Evolutionary conservation across 805 yeast species (phyloP).

Genomic region (Blastobotrys americana): DNA sequence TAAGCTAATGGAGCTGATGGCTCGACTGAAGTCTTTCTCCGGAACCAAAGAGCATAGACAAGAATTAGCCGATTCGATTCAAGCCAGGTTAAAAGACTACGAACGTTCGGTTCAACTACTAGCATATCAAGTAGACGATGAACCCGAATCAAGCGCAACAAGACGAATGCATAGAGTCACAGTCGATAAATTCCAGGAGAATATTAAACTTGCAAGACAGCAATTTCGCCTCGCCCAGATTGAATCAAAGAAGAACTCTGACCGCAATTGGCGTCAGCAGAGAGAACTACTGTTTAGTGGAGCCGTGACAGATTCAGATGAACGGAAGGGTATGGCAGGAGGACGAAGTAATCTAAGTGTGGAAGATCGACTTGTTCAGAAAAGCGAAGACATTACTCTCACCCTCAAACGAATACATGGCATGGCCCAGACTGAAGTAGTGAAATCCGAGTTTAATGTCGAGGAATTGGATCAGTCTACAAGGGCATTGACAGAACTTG

Average conservation of each 20-base stretch:
- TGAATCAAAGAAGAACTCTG: slow-evolving; percentile 18
- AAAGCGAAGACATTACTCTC: slow-evolving; percentile 22
- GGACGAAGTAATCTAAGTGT: slow-evolving; percentile 6
- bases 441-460: slow-evolving; percentile 31
- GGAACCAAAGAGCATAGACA: slow-evolving; percentile 11
- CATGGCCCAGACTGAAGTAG: slow-evolving; percentile 35
- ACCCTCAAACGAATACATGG: slow-evolving; percentile 22
- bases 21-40: slow-evolving; percentile 9
- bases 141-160: background rate
- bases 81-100: slow-evolving; percentile 13
- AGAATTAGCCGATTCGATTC: slow-evolving; percentile 19
- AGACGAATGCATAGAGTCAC: slow-evolving; percentile 12
- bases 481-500: slow-evolving; percentile 28
- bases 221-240: slow-evolving; percentile 21
- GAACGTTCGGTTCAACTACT: slow-evolving; percentile 12
- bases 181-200: slow-evolving; percentile 17
- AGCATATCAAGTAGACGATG: slow-evolving; percentile 10
- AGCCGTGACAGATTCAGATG: background rate
- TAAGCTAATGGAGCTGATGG: slow-evolving; percentile 14
- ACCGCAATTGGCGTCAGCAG: slow-evolving; percentile 14
- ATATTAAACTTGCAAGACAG: slow-evolving; percentile 11
- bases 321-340: background rate
- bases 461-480: slow-evolving; percentile 34
- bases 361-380: slow-evolving; percentile 20
- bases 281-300: slow-evolving; percentile 18